Conservation (phyloP, 768 basidiomycete species). For the Daedalea quercina region DNA sequence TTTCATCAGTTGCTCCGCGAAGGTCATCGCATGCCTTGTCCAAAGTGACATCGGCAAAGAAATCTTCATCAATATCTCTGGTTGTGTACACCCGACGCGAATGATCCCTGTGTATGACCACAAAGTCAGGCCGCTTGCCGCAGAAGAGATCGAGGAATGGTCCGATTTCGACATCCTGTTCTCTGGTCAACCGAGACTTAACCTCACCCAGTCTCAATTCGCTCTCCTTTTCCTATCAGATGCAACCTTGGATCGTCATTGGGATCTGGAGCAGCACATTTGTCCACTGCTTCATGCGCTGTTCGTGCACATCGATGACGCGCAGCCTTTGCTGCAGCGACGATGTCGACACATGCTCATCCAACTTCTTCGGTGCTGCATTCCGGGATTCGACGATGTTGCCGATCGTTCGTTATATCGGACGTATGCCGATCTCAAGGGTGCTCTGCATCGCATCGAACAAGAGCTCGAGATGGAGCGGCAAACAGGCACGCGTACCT, state of each 20-base stretch:
- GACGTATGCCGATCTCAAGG: constrained; percentile 41
- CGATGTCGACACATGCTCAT: constrained; percentile 77
- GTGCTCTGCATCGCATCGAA: constrained; percentile 49
- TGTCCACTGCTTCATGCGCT: constrained; percentile 73
- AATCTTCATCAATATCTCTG: constrained; percentile 80
- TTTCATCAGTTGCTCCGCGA: constrained; percentile 74
- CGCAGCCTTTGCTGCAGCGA: constrained; percentile 57
- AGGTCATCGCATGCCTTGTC: constrained; percentile 79
- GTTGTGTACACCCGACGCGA: constrained; percentile 74
- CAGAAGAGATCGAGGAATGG: constrained; percentile 70
- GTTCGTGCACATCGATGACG: constrained; percentile 80
- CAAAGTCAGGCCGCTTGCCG: constrained; percentile 52
- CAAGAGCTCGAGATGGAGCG: constrained; percentile 47
- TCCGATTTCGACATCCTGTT: constrained; percentile 75
- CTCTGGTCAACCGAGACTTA: constrained; percentile 59
- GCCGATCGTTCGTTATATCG: constrained; percentile 48
- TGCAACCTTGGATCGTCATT: constrained; percentile 65
- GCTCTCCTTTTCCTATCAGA: constrained; percentile 83
- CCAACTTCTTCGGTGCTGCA: constrained; percentile 78
- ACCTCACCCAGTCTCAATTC: constrained; percentile 80
- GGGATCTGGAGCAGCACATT: constrained; percentile 66
- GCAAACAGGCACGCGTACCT: constrained; percentile 57
- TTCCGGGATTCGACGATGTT: constrained; percentile 70
- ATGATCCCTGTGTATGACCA: constrained; percentile 79
- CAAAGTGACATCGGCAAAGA: constrained; percentile 65